Base-by-base conservation (phyloP, 139 green algal genomes). In the Raphidocelis subcapitata region DNA sequence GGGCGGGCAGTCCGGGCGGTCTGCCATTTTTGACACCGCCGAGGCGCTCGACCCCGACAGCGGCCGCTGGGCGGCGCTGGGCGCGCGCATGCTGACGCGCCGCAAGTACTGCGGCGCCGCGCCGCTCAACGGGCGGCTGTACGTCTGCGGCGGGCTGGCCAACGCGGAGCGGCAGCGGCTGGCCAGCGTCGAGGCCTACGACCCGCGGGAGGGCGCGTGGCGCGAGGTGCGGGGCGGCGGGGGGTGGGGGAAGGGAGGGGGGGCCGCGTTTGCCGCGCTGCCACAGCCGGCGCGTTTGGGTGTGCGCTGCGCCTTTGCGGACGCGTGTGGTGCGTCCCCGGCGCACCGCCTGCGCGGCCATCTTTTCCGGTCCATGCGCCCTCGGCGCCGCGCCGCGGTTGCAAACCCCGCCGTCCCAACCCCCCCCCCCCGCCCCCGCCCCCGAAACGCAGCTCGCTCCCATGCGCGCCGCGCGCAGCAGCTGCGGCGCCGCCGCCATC, bases 171-270 rank as follows among this genome's bases (percentile, higher is more conserved):
- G 81, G 15, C 56, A 67, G 33, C 72, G 80, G 12, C 75, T 92
- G 47, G 35, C 33, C 12, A 72, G 24, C 0, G 74, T 87, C 3
- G 87, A 91, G 67, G 87, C 82, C 2, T 78, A 75, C 5, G 87
- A 92, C 72, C 84, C 83, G 14, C 61, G 87, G 5, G 86, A 90
- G 65, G 84, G 84, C 3, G 51, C 61, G 26, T 92, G 86, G 86
- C 29, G 26, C 3, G 23, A 41, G 35, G 56, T 90, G 36, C 41
- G 41, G 8, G 41, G 41, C 41, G 41, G 41, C 41, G 41, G 41
- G 8, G 12, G 8, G 41, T 12, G 12, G 8, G 8, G 12, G 41
- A 8, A 8, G 41, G 41, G 41, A 12, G 41, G 8, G 41, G 12
- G 41, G 41, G 41, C 41, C 41, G 41, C 41, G 8, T 8, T 49